Percentiles rank a stretch among this genome's conserved stretches.
Evolutionary conservation across 441 rosid genomes (phyloP).

Genomic region (Viola pubescens): DNA sequence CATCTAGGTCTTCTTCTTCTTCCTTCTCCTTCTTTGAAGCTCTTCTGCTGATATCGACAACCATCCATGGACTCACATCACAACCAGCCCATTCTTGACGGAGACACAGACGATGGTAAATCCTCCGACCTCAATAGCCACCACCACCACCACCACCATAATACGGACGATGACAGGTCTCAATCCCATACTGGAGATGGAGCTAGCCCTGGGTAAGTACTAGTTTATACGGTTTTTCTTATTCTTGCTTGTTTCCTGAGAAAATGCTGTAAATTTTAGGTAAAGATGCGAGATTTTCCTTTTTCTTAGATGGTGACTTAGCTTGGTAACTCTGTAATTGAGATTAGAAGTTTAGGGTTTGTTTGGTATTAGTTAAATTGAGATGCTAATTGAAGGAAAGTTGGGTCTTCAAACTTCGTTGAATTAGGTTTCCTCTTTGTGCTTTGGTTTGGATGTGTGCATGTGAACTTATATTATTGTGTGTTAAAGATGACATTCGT

Average conservation of each 20-base stretch:
- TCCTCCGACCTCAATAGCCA: constrained; percentile 28
- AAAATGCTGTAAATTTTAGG: not conserved
- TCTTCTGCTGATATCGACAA: not conserved
- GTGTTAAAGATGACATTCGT: not conserved
- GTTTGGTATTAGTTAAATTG: not conserved
- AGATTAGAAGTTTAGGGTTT: not conserved
- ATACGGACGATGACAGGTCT: constrained; percentile 37
- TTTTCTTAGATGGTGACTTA: not conserved
- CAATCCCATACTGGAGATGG: constrained; percentile 56
- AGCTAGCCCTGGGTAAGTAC: constrained; percentile 60
- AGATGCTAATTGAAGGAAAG: not conserved
- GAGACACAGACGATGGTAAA: constrained; percentile 31
- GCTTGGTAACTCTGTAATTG: not conserved
- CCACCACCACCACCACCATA: not conserved
- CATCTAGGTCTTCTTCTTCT: constrained; percentile 7
- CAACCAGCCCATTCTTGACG: constrained; percentile 30
- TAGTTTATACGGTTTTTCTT: not conserved
- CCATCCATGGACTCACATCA: constrained; percentile 42
- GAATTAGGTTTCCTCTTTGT: not conserved
- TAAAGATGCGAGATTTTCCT: not conserved
- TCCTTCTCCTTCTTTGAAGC: not conserved
- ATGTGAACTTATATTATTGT: not conserved
- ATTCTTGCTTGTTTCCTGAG: not conserved
- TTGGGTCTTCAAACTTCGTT: not conserved
- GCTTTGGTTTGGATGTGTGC: not conserved